A percentile compares a stretch with the other conserved stretches of the same genome.
Conservation (phyloP, 441 rosid species). For the Populus hybrid region DNA sequence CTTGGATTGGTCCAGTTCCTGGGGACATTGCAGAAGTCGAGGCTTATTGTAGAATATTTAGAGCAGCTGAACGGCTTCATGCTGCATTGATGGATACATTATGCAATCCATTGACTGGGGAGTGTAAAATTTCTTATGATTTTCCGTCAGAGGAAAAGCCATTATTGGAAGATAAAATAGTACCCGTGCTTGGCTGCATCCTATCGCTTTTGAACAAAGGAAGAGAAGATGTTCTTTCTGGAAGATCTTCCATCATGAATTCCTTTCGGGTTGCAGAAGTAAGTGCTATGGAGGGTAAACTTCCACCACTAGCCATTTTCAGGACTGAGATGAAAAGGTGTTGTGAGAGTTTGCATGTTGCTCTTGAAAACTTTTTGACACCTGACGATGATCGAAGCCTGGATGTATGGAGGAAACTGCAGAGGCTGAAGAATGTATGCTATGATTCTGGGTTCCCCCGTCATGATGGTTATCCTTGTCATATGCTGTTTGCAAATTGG, state of each 20-base stretch:
- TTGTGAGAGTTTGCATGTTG: constrained; percentile 89
- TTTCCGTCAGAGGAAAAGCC: constrained; percentile 81
- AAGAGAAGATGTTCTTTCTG: constrained; percentile 87
- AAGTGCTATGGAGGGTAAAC: constrained; percentile 55
- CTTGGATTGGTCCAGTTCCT: constrained; percentile 93
- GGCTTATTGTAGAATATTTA: constrained; percentile 91
- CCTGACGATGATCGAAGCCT: constrained; percentile 66
- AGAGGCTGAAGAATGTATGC: constrained; percentile 89
- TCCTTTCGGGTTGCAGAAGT: constrained; percentile 49
- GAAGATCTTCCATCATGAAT: constrained; percentile 59
- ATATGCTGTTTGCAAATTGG: constrained; percentile 82
- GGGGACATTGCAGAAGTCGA: constrained; percentile 99
- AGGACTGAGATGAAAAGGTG: constrained; percentile 96
- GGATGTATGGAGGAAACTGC: constrained; percentile 84
- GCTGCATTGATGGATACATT: constrained; percentile 86
- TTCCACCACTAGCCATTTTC: constrained; percentile 90
- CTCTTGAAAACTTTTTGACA: constrained; percentile 83
- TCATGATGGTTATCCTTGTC: constrained; percentile 63
- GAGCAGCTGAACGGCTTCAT: constrained; percentile 83
- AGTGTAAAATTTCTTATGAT: constrained; percentile 75
- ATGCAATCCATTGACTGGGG: constrained; percentile 95
- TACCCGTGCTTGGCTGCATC: constrained; percentile 90
- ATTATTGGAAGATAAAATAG: constrained; percentile 84
- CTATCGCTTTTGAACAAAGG: constrained; percentile 84
- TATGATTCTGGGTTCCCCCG: constrained; percentile 87